phyloP scores from a whole-genome alignment of 768 basidiomycete genomes.

The Mycena haematopus region DNA sequence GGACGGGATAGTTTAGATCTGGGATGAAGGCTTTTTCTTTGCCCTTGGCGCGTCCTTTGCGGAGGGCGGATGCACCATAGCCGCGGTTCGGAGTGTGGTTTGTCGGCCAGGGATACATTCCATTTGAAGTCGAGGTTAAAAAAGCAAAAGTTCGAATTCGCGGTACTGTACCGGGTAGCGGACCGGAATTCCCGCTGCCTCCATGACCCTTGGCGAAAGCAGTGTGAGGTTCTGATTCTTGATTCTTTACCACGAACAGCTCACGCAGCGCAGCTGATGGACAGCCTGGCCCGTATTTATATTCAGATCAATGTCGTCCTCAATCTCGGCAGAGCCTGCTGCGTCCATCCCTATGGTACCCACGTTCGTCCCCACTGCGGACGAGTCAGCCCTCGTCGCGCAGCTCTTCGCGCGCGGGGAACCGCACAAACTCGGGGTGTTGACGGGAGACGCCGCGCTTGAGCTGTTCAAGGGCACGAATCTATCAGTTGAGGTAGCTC shows the following conservation, averaged over 20 bases:
- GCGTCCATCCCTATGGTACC: slow-evolving; percentile 13
- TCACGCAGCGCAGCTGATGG: slow-evolving; percentile 11
- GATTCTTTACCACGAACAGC: slow-evolving; percentile 12
- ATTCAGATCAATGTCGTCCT: slow-evolving; percentile 15
- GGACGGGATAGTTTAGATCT: slow-evolving; percentile 58
- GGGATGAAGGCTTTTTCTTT: slow-evolving; percentile 36
- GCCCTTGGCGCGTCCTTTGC: slow-evolving; percentile 40
- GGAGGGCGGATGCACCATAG: slow-evolving; percentile 7
- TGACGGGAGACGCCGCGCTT: slow-evolving; percentile 57
- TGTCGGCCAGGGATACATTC: slow-evolving; percentile 80
- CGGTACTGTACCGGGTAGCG: too few species aligned
- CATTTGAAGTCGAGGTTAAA: too few species aligned
- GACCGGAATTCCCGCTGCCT: too few species aligned
- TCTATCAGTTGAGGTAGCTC: slow-evolving; percentile 45
- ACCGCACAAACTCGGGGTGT: slow-evolving; percentile 47
- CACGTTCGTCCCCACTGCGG: slow-evolving; percentile 29
- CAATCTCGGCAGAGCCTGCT: slow-evolving; percentile 3
- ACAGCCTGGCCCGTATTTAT: neutral
- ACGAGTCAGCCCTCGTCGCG: slow-evolving; percentile 40
- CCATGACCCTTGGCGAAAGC: too few species aligned
- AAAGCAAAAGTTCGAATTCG: too few species aligned
- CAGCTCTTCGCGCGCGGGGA: slow-evolving; percentile 44
- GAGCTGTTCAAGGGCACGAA: slow-evolving; percentile 55
- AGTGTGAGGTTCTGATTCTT: too few species aligned
- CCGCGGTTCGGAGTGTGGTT: slow-evolving; percentile 48